phyloP scores from a whole-genome alignment of 2,329 filamentous ascomycete genomes.

The Dactylonectria macrodidyma region DNA sequence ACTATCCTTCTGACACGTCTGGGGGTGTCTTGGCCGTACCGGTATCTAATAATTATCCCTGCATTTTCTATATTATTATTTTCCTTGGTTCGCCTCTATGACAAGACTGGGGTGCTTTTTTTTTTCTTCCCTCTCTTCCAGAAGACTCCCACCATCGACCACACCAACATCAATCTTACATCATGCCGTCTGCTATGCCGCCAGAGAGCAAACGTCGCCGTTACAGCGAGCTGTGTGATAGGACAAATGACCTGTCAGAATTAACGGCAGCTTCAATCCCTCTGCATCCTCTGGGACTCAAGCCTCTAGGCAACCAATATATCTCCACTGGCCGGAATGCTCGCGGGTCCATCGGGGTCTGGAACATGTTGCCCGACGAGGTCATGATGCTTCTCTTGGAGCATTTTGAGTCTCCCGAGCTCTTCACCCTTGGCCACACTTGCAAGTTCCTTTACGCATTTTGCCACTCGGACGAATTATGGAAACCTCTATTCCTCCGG shows the following conservation, averaged over 20 bases:
- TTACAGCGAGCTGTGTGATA: slow-evolving; percentile 39
- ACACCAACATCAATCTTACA: slow-evolving; percentile 1
- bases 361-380: slow-evolving; percentile 84
- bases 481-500: slow-evolving; percentile 88
- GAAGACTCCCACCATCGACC: not conserved
- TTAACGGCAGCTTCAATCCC: slow-evolving; percentile 70
- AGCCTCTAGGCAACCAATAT: slow-evolving; percentile 87
- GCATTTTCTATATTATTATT: not conserved
- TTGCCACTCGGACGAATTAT: slow-evolving; percentile 86
- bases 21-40: not conserved
- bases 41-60: slow-evolving; percentile 9
- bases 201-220: slow-evolving; percentile 28
- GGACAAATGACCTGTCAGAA: slow-evolving; percentile 42
- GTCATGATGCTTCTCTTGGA: slow-evolving; percentile 83
- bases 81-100: not conserved
- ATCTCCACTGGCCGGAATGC: slow-evolving; percentile 77
- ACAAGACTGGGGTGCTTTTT: slow-evolving; percentile 2
- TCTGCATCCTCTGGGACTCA: slow-evolving; percentile 85
- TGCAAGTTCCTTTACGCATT: slow-evolving; percentile 92
- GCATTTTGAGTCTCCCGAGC: slow-evolving; percentile 73
- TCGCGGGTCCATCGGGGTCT: slow-evolving; percentile 75
- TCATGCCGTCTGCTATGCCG: slow-evolving; percentile 41
- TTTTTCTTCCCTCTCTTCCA: not conserved
- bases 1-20: not conserved
- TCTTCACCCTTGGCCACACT: slow-evolving; percentile 79